These are phyloP conservation scores for Plasmodium vinckei DNA, from an alignment of 169 alveolate genomes.

Conservation along the genomic window DNA sequence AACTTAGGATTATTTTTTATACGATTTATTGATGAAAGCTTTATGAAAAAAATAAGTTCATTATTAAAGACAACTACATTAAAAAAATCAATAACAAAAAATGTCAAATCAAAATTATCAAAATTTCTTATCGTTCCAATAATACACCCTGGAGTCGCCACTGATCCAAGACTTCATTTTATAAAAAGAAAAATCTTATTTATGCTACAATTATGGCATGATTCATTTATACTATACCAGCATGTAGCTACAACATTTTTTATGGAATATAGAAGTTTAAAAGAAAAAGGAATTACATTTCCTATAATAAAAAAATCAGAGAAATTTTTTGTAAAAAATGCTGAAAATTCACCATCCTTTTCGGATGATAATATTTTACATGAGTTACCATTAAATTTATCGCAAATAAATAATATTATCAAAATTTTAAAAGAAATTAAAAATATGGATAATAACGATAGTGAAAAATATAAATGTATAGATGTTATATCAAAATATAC, in stretches of 20 bases:
- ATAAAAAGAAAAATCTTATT: constrained; percentile 82
- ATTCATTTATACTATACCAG: constrained; percentile 81
- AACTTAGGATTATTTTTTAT: constrained; percentile 81
- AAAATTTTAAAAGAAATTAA: constrained; percentile 59
- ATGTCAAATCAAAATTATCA: constrained; percentile 82
- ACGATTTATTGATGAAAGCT: constrained; percentile 80
- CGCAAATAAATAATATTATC: constrained; percentile 73
- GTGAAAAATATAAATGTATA: constrained; percentile 62
- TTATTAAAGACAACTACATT: constrained; percentile 79
- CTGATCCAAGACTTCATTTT: constrained; percentile 85
- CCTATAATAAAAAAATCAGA: constrained; percentile 72
- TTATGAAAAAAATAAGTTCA: constrained; percentile 80
- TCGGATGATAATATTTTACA: constrained; percentile 63
- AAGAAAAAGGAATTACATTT: constrained; percentile 81
- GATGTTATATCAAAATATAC: constrained; percentile 27
- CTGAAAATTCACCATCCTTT: constrained; percentile 51
- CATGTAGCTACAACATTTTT: constrained; percentile 78
- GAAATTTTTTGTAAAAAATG: constrained; percentile 73
- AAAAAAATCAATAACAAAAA: constrained; percentile 80
- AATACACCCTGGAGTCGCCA: constrained; percentile 87
- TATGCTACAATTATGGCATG: constrained; percentile 85
- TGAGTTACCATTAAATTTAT: constrained; percentile 43
- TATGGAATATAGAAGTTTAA: constrained; percentile 81
- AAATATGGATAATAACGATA: constrained; percentile 28
- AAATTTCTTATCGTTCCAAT: constrained; percentile 81